Percentiles rank a stretch among this genome's conserved stretches.
Evolutionary conservation across 805 yeast species (phyloP).

Genomic region (Lipomyces oligophaga): DNA sequence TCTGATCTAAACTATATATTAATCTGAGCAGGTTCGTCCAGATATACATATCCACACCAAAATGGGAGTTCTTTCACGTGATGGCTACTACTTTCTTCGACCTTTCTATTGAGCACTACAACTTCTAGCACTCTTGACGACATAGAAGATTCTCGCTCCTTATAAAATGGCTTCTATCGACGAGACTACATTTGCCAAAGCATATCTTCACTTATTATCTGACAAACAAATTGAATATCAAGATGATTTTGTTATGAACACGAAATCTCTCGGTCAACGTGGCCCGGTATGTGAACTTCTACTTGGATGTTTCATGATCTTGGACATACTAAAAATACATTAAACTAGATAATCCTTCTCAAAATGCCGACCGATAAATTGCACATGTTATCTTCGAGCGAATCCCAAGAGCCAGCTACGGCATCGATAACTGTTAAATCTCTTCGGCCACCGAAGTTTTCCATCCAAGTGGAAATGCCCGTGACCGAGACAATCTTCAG

Average conservation of each 20-base stretch:
- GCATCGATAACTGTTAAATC: constrained; percentile 22
- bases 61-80: background rate
- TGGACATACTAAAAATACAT: background rate
- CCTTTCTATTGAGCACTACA: no score
- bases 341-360: constrained; percentile 13
- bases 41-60: background rate
- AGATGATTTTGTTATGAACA: constrained; percentile 18
- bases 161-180: constrained; percentile 21
- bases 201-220: constrained; percentile 20
- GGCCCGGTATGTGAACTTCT: constrained; percentile 11
- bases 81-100: no score
- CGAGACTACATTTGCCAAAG: constrained; percentile 23
- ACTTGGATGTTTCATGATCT: background rate
- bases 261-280: constrained; percentile 6
- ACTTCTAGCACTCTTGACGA: no score
- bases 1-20: no score
- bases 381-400: background rate
- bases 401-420: no score
- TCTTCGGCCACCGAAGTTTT: constrained; percentile 25
- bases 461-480: constrained; percentile 3
- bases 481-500: constrained; percentile 19
- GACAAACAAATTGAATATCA: constrained; percentile 8
- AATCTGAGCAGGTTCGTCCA: no score
- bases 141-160: no score
- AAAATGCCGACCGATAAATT: constrained; percentile 17